These are phyloP conservation scores for Chaetomium sp. DNA, from an alignment of 2,329 filamentous ascomycete genomes.

Conservation along the genomic window DNA sequence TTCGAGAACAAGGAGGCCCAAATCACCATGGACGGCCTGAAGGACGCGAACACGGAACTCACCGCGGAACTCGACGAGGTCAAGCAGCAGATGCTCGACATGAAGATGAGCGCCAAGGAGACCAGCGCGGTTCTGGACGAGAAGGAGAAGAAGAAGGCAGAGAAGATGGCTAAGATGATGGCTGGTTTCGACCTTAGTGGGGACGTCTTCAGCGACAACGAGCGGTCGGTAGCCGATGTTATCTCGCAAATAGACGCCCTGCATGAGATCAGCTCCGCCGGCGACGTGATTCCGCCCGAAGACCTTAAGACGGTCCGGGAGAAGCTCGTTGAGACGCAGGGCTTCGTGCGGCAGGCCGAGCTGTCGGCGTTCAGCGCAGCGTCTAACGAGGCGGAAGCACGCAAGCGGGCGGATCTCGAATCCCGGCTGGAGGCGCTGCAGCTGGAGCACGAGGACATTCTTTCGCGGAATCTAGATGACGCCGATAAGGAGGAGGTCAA, in stretches of 20 bases:
- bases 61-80: constrained; percentile 89
- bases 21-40: constrained; percentile 96
- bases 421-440: constrained; percentile 67
- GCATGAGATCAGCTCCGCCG: constrained; percentile 66
- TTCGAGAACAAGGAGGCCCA: constrained; percentile 96
- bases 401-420: constrained; percentile 71
- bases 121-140: constrained; percentile 84
- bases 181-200: constrained; percentile 91
- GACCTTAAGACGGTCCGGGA: constrained; percentile 71
- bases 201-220: constrained; percentile 90
- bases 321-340: constrained; percentile 81
- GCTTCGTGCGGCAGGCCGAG: constrained; percentile 87
- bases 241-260: constrained; percentile 78
- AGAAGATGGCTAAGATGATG: constrained; percentile 99
- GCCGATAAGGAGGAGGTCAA: constrained; percentile 81
- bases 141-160: constrained; percentile 97
- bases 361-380: constrained; percentile 69
- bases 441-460: constrained; percentile 74
- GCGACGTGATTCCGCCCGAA: constrained; percentile 74
- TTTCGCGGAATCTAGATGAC: constrained; percentile 72
- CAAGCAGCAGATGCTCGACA: constrained; percentile 91
- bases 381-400: constrained; percentile 57
- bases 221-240: constrained; percentile 73
- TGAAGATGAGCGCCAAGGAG: constrained; percentile 94
- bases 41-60: constrained; percentile 90